phyloP scores from a whole-genome alignment of 2,329 filamentous ascomycete species.

The Cadophora luteo-olivacea region DNA sequence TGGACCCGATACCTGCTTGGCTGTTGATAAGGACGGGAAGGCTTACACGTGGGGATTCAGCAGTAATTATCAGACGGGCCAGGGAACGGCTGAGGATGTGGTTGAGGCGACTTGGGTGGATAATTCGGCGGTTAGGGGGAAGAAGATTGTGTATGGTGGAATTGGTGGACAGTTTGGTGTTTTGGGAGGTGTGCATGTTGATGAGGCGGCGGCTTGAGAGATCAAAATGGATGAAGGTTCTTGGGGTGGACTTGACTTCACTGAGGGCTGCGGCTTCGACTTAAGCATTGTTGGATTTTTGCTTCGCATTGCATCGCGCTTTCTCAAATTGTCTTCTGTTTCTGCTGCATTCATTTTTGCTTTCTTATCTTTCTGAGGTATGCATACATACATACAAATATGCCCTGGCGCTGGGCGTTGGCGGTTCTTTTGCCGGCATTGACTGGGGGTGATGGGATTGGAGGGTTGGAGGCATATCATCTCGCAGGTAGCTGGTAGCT shows the following conservation, averaged over 20 bases:
- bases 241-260: constrained; percentile 68
- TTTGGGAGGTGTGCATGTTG: constrained; percentile 52
- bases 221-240: constrained; percentile 63
- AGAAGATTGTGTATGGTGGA: constrained; percentile 78
- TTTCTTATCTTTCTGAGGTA: background rate
- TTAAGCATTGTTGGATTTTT: too few species aligned
- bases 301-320: too few species aligned
- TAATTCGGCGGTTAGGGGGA: constrained; percentile 80
- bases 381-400: too few species aligned
- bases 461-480: too few species aligned
- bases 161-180: constrained; percentile 87
- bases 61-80: constrained; percentile 80
- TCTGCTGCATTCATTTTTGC: background rate
- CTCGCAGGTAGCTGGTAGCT: too few species aligned
- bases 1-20: constrained; percentile 76
- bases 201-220: background rate
- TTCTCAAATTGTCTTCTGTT: background rate
- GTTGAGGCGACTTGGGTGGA: constrained; percentile 79
- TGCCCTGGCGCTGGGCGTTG: constrained; percentile 3
- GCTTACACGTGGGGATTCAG: constrained; percentile 84
- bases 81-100: constrained; percentile 80
- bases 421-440: background rate
- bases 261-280: too few species aligned
- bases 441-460: too few species aligned
- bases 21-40: constrained; percentile 70